These are phyloP conservation scores for Artemisia argyi DNA, from an alignment of 129 eudicot species.

Conservation along the genomic window DNA sequence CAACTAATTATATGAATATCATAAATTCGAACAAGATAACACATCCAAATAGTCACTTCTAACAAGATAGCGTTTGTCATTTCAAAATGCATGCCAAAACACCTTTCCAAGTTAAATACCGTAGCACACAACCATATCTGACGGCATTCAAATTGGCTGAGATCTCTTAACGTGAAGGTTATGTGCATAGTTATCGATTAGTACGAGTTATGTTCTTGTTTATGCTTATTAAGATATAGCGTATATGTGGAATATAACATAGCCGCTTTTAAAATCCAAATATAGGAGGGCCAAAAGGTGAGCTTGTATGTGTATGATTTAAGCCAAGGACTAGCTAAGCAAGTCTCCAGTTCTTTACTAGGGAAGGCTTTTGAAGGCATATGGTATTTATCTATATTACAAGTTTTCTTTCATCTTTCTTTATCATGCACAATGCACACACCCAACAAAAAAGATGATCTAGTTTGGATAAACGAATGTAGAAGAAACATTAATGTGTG, in stretches of 20 bases:
- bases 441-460: too few species aligned
- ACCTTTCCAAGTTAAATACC: too few species aligned
- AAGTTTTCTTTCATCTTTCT: neutral
- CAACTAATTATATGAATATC: too few species aligned
- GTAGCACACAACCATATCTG: too few species aligned
- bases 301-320: constrained; percentile 74
- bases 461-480: neutral
- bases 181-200: neutral
- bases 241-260: too few species aligned
- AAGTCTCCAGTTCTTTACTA: constrained; percentile 65
- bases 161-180: too few species aligned
- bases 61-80: too few species aligned
- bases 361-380: constrained; percentile 88
- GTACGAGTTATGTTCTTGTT: neutral
- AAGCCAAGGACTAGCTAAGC: constrained; percentile 83
- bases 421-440: neutral
- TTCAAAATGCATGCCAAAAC: too few species aligned
- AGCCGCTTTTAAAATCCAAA: neutral
- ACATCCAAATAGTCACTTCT: too few species aligned
- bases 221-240: neutral
- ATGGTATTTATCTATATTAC: constrained; percentile 42
- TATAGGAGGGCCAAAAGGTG: constrained; percentile 78
- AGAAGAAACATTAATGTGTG: neutral
- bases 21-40: too few species aligned
- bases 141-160: too few species aligned